Conservation (phyloP, 2,329 filamentous ascomycete species). For the Aspergillus aculeatus region DNA sequence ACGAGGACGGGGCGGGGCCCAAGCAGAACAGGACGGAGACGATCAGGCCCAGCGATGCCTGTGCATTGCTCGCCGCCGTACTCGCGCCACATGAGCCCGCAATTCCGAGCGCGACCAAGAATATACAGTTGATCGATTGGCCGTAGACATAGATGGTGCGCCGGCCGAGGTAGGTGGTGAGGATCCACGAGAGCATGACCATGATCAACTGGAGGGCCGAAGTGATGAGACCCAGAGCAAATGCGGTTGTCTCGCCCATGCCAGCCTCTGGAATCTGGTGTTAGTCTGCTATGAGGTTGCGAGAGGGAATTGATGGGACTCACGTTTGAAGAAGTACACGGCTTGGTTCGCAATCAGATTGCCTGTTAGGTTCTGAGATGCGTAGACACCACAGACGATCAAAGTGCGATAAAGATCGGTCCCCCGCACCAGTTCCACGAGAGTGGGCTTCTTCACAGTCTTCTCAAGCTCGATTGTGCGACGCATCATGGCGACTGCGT, state of each 20-base stretch:
- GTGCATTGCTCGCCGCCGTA: constrained; percentile 50
- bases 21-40: constrained; percentile 65
- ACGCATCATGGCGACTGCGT: constrained; percentile 60
- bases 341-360: constrained; percentile 64
- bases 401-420: constrained; percentile 55
- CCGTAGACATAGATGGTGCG: constrained; percentile 66
- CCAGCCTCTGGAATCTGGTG: constrained; percentile 56
- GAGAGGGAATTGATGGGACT: constrained; percentile 20
- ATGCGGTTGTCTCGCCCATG: constrained; percentile 54
- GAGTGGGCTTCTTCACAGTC: constrained; percentile 47
- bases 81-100: constrained; percentile 52
- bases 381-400: constrained; percentile 58
- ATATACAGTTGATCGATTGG: constrained; percentile 52
- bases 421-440: constrained; percentile 56
- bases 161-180: constrained; percentile 63
- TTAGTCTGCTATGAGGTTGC: constrained; percentile 26
- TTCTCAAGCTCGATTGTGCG: constrained; percentile 38
- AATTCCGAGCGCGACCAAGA: constrained; percentile 60
- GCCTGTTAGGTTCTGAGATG: constrained; percentile 59
- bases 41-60: constrained; percentile 63
- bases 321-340: constrained; percentile 56
- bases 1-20: constrained; percentile 63
- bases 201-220: constrained; percentile 62
- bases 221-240: constrained; percentile 63
- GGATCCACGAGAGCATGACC: constrained; percentile 66